A percentile compares a stretch with the other conserved stretches of the same genome.
Evolutionary conservation across 345 rosid species (phyloP).

Genomic region (Ricinus communis): DNA sequence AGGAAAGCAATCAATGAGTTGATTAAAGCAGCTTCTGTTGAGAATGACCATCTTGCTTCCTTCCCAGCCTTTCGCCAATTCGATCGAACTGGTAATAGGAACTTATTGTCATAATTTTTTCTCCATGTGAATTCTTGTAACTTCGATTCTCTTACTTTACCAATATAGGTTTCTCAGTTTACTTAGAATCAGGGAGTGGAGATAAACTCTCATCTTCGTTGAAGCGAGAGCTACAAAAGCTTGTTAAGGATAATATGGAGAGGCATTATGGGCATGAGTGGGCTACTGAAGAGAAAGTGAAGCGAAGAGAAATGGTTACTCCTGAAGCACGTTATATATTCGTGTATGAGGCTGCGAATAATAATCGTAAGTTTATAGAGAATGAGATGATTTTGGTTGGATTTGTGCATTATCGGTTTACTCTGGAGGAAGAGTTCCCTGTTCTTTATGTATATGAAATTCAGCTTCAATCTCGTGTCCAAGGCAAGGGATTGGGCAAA

Average conservation of each 20-base stretch:
- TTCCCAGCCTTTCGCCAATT: slow-evolving; percentile 59
- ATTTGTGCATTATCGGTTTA: slow-evolving; percentile 76
- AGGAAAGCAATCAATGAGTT: slow-evolving; percentile 56
- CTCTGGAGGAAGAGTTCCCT: slow-evolving; percentile 77
- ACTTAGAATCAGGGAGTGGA: slow-evolving; percentile 66
- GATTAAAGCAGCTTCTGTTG: slow-evolving; percentile 62
- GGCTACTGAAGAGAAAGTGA: slow-evolving; percentile 72
- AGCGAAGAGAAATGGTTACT: slow-evolving; percentile 77
- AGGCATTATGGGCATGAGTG: slow-evolving; percentile 65
- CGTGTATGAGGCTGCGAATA: slow-evolving; percentile 34
- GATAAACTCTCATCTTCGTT: slow-evolving; percentile 53
- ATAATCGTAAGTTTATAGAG: slow-evolving; percentile 20
- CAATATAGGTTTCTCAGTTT: slow-evolving; percentile 52
- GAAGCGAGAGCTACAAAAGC: slow-evolving; percentile 55
- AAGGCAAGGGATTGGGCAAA: slow-evolving; percentile 77
- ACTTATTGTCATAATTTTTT: background rate
- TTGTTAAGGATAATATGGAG: slow-evolving; percentile 81
- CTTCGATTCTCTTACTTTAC: background rate
- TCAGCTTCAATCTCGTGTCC: slow-evolving; percentile 67
- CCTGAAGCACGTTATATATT: slow-evolving; percentile 70
- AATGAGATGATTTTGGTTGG: slow-evolving; percentile 49
- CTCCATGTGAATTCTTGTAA: background rate
- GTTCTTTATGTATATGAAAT: slow-evolving; percentile 86
- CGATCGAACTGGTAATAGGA: slow-evolving; percentile 48
- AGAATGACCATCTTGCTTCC: slow-evolving; percentile 55